Evolutionary conservation across 1,284 basidiomycete genomes (phyloP), one percentile per base, ranked within the genome.

Genomic region (Ganoderma lingzhi): DNA sequence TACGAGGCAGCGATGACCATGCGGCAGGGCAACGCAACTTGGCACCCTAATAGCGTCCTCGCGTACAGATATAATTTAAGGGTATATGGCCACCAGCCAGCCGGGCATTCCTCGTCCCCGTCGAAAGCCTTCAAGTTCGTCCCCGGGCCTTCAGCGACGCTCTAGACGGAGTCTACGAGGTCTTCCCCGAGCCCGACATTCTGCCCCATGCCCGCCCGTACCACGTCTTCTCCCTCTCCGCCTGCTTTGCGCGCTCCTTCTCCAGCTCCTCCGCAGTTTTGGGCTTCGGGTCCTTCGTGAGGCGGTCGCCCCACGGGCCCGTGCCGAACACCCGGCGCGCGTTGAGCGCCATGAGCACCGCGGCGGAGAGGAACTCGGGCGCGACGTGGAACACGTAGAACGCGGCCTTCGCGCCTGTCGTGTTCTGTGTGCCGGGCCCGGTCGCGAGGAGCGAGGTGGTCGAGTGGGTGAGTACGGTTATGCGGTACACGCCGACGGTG

Each of bases 321-420:
- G 85, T 84, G 10, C 78, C 78, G 69, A 82, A 84, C 63, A 76
- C 77, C 69, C 81, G 74, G 32, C 82, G 78, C 8, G 79, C 75
- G 68, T 86, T 83, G 55, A 80, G 73, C 6, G 71, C 62, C 12
- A 84, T 72, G 14, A 85, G 66, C 28, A 81, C 66, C 39, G 75
- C 73, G 17, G 72, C 78, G 8, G 78, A 77, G 42, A 83, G 37
- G 82, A 81, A 84, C 71, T 86, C 85, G 1, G 83, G 84, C 17
- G 84, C 71, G 42, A 81, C 76, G 68, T 86, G 84, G 65, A 85
- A 81, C 15, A 84, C 68, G 73, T 86, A 86, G 75, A 87, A 87
- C 0, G 74, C 68, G 6, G 78, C 78, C 73, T 86, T 86, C 23
- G 39, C 55, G 42, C 35, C 42, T 32, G 17, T 12, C 8, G 63